A percentile compares a stretch with the other conserved stretches of the same genome.
phyloP scores from a whole-genome alignment of 2,329 filamentous ascomycete genomes.

The Lasiodiplodia hormozganensis region DNA sequence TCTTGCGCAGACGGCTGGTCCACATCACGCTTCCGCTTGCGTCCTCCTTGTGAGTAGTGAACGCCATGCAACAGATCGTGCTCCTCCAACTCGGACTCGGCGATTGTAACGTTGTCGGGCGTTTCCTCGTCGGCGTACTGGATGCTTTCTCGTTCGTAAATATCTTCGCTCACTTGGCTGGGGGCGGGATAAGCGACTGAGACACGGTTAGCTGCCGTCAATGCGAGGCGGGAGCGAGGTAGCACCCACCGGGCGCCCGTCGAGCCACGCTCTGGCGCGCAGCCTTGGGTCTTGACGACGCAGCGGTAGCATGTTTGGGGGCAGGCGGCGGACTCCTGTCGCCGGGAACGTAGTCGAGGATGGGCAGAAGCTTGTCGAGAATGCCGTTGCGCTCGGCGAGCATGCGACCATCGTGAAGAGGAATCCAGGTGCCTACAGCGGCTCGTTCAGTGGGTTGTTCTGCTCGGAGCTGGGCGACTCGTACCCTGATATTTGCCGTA shows the following conservation, averaged over 20 bases:
- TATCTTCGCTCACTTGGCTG: slow-evolving; percentile 62
- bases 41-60: slow-evolving; percentile 63
- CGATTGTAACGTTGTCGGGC: slow-evolving; percentile 82
- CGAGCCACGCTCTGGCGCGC: slow-evolving; percentile 68
- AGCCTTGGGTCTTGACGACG: slow-evolving; percentile 78
- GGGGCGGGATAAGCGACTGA: slow-evolving; percentile 38
- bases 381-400: slow-evolving; percentile 89
- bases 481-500: slow-evolving; percentile 97
- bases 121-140: slow-evolving; percentile 78
- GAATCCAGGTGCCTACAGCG: slow-evolving; percentile 87
- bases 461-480: slow-evolving; percentile 31
- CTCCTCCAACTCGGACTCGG: slow-evolving; percentile 84
- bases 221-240: not conserved
- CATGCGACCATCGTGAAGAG: slow-evolving; percentile 77
- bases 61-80: slow-evolving; percentile 78
- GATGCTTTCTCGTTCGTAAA: slow-evolving; percentile 68
- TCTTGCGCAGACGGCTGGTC: slow-evolving; percentile 71
- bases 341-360: slow-evolving; percentile 88
- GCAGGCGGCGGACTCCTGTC: slow-evolving; percentile 90
- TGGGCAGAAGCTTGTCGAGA: slow-evolving; percentile 79
- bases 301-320: slow-evolving; percentile 80
- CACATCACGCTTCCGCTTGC: slow-evolving; percentile 80
- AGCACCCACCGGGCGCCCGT: slow-evolving; percentile 33
- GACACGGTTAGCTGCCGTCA: not conserved
- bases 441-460: not conserved